Percentiles rank a stretch among this genome's conserved stretches.
Conservation (phyloP, 179 eudicot species). For the Sideroxylon spinosum region DNA sequence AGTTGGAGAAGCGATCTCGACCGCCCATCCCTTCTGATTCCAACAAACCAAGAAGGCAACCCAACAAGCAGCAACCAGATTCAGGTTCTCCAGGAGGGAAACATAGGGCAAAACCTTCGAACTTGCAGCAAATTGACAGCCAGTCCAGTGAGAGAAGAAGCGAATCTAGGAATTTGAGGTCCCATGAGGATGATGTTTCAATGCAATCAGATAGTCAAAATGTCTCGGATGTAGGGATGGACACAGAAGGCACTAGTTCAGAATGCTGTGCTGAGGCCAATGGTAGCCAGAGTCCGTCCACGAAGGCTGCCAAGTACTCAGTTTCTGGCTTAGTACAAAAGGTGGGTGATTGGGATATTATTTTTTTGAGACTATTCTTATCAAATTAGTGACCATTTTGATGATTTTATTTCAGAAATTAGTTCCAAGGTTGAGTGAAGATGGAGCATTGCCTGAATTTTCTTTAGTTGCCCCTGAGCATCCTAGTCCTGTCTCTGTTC, state of each 20-base stretch:
- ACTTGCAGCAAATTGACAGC: constrained; percentile 42
- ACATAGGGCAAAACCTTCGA: constrained; percentile 43
- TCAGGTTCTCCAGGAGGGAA: constrained; percentile 69
- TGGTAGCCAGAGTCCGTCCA: constrained; percentile 34
- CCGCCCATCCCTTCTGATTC: constrained; percentile 80
- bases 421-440: constrained; percentile 36
- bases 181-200: constrained; percentile 35
- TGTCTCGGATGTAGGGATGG: constrained; percentile 29
- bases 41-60: constrained; percentile 50
- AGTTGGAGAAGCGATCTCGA: constrained; percentile 71
- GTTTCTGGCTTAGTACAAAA: constrained; percentile 31
- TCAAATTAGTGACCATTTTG: constrained; percentile 14
- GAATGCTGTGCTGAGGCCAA: constrained; percentile 30
- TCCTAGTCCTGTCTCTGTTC: constrained; percentile 94
- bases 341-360: constrained; percentile 33
- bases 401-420: constrained; percentile 43
- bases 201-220: constrained; percentile 22
- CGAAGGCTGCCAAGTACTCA: constrained; percentile 29
- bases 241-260: constrained; percentile 31
- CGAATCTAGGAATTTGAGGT: constrained; percentile 32
- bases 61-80: constrained; percentile 46
- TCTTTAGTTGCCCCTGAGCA: constrained; percentile 47
- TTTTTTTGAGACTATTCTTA: background rate
- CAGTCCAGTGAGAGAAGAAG: constrained; percentile 38
- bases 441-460: constrained; percentile 30